Evolutionary conservation across 306 rosid genomes (phyloP).

Genomic region (Ormosia semicastrata): DNA sequence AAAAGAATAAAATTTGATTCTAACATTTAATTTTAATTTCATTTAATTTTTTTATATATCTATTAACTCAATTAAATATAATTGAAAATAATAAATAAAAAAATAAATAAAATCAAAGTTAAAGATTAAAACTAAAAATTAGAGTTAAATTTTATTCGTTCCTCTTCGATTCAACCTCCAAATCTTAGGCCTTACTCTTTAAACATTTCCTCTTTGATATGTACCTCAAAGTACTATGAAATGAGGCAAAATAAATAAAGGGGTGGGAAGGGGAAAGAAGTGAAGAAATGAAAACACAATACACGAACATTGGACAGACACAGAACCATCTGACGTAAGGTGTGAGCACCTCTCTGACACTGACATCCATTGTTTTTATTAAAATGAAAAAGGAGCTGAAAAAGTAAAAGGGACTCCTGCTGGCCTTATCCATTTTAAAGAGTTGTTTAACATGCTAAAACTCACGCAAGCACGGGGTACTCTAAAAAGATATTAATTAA

Average conservation of each 20-base stretch:
- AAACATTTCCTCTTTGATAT: too few species aligned
- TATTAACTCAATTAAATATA: too few species aligned
- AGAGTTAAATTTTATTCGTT: too few species aligned
- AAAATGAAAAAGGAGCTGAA: background rate
- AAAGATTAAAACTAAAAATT: too few species aligned
- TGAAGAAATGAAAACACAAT: background rate
- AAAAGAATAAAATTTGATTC: too few species aligned
- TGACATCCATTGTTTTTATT: background rate
- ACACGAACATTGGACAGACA: background rate
- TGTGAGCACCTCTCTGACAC: background rate
- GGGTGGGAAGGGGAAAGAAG: background rate
- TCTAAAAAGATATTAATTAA: background rate
- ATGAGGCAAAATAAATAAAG: background rate
- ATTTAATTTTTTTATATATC: too few species aligned
- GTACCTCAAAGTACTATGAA: background rate
- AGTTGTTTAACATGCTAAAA: background rate
- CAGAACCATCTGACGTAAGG: background rate
- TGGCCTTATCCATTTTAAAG: constrained; percentile 22
- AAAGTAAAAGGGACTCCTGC: background rate
- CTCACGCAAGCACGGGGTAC: background rate
- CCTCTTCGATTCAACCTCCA: too few species aligned
- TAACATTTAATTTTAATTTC: too few species aligned
- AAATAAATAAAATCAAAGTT: too few species aligned
- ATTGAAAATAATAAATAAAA: too few species aligned
- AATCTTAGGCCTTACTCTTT: too few species aligned